These are phyloP conservation scores for Myriosclerotinia curreyana DNA, from an alignment of 2,329 filamentous ascomycete genomes.

Conservation along the genomic window DNA sequence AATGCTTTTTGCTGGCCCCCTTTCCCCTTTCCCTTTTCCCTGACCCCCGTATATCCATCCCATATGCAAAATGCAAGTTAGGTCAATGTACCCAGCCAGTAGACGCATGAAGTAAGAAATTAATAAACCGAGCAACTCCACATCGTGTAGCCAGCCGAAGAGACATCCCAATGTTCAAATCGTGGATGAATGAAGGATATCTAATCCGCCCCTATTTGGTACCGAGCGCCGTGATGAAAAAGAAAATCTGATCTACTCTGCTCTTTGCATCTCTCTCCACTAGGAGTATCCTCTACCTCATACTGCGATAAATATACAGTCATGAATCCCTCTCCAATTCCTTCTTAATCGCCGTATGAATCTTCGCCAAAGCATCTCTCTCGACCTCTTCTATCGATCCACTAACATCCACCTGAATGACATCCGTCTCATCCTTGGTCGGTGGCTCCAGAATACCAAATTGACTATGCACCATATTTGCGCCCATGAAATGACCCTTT, in stretches of 20 bases:
- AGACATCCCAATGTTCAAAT: not conserved
- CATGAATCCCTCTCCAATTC: constrained; percentile 25
- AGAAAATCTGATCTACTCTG: not conserved
- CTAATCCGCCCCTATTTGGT: constrained; percentile 16
- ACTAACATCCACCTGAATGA: constrained; percentile 68
- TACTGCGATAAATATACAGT: not conserved
- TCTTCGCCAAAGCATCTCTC: constrained; percentile 55
- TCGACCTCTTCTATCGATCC: constrained; percentile 57
- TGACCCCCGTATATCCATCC: not conserved
- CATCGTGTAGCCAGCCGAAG: constrained; percentile 11
- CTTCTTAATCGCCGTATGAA: constrained; percentile 38
- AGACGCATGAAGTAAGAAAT: not conserved
- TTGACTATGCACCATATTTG: constrained; percentile 91
- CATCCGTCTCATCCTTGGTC: constrained; percentile 64
- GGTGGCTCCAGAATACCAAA: constrained; percentile 86
- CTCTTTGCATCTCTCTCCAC: not conserved
- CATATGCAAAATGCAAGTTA: constrained; percentile 4
- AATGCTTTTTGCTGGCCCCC: not conserved
- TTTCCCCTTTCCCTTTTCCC: no score
- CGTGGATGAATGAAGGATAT: constrained; percentile 12
- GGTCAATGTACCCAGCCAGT: not conserved
- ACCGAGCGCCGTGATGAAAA: constrained; percentile 18
- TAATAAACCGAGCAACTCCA: constrained; percentile 15
- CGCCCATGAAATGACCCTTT: constrained; percentile 91
- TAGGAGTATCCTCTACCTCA: constrained; percentile 1